These are phyloP conservation scores for Bretschneidera sinensis DNA, from an alignment of 345 rosid species.

Conservation along the genomic window DNA sequence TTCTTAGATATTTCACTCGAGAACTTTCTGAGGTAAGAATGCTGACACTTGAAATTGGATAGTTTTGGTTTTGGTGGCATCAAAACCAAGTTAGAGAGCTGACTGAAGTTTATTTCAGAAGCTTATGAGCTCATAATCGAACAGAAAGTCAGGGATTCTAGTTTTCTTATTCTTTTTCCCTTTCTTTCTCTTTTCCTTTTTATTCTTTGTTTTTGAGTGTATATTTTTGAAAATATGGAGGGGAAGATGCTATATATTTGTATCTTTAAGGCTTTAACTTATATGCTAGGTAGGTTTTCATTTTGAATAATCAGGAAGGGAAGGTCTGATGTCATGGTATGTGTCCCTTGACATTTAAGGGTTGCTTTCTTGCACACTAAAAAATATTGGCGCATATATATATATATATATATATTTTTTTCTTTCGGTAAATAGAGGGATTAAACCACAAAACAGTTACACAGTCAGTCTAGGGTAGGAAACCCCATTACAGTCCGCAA, in stretches of 20 bases:
- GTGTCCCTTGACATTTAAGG: conserved; percentile 9
- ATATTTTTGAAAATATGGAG: conserved; percentile 13
- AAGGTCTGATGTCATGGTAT: conserved; percentile 2
- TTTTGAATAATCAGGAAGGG: conserved; percentile 7
- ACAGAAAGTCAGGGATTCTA: conserved; percentile 5
- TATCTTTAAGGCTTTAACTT: not conserved
- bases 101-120: not conserved
- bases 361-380: conserved; percentile 7
- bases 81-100: conserved; percentile 9
- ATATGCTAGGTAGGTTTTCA: conserved; percentile 17
- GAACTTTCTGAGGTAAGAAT: not conserved
- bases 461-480: no score
- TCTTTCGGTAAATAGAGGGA: no score
- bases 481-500: no score
- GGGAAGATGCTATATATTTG: conserved; percentile 9
- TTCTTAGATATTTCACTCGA: conserved; percentile 6
- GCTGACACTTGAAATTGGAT: conserved; percentile 6
- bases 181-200: conserved; percentile 3
- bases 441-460: no score
- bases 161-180: not conserved
- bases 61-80: conserved; percentile 9
- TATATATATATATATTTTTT: no score
- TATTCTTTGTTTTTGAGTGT: conserved; percentile 9
- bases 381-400: no score
- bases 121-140: conserved; percentile 5